phyloP scores from a whole-genome alignment of 805 yeast genomes.

The Nakazawaea populi region DNA sequence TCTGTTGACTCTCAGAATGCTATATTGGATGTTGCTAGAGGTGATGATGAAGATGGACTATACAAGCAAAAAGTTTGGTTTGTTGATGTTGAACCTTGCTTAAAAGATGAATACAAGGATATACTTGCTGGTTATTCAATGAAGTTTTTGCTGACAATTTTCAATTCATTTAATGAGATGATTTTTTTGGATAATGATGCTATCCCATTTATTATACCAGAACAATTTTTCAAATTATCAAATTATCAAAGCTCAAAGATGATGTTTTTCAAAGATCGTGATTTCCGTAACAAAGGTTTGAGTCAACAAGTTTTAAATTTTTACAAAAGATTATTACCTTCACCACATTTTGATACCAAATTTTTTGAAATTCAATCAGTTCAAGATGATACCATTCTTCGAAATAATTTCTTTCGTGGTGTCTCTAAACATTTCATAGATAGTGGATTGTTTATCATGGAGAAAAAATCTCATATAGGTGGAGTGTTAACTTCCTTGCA shows the following conservation, averaged over 20 bases:
- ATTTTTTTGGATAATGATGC: constrained; percentile 38
- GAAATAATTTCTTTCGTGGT: constrained; percentile 36
- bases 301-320: constrained; percentile 32
- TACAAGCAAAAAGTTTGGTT: constrained; percentile 17
- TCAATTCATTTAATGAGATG: constrained; percentile 31
- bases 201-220: constrained; percentile 30
- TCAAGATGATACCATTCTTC: constrained; percentile 14
- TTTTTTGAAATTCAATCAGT: constrained; percentile 29
- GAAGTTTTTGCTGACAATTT: constrained; percentile 31
- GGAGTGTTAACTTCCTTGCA: constrained; percentile 38
- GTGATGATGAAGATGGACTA: constrained; percentile 2
- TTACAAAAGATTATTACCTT: constrained; percentile 41
- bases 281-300: constrained; percentile 14
- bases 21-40: constrained; percentile 19
- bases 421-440: constrained; percentile 40
- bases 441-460: constrained; percentile 40
- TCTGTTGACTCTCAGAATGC: constrained; percentile 20
- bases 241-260: constrained; percentile 31
- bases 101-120: constrained; percentile 3
- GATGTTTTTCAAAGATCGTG: constrained; percentile 45
- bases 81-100: constrained; percentile 10
- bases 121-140: constrained; percentile 26
- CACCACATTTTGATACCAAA: constrained; percentile 31
- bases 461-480: constrained; percentile 42
- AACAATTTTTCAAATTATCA: constrained; percentile 28